Conservation (phyloP, 805 yeast species). For the Saturnispora quitensis region DNA sequence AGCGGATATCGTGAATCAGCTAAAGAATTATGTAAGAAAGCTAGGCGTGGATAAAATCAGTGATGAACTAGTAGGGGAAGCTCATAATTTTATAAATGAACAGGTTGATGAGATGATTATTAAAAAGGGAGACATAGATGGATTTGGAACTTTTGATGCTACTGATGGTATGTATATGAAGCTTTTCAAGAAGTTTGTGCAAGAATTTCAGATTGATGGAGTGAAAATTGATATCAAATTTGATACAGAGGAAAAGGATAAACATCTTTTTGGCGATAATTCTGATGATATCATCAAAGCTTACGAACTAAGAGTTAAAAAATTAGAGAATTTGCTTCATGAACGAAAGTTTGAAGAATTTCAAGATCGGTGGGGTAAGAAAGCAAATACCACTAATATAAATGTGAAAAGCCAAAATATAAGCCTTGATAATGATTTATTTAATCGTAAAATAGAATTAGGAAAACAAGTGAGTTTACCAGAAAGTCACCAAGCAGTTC, state of each 20-base stretch:
- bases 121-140: constrained; percentile 18
- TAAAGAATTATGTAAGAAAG: constrained; percentile 30
- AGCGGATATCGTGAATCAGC: constrained; percentile 26
- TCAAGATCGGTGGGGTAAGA: constrained; percentile 29
- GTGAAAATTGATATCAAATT: constrained; percentile 28
- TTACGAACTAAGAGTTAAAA: constrained; percentile 62
- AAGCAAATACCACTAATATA: constrained; percentile 2
- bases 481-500: constrained; percentile 23
- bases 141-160: constrained; percentile 26
- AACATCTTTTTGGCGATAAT: neutral
- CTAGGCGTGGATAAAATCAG: constrained; percentile 24
- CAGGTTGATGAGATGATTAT: constrained; percentile 18
- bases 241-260: constrained; percentile 5
- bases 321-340: constrained; percentile 69
- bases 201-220: constrained; percentile 34
- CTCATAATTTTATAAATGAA: constrained; percentile 12
- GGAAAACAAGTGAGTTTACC: constrained; percentile 21
- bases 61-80: constrained; percentile 29
- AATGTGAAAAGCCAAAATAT: constrained; percentile 4
- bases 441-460: constrained; percentile 15
- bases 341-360: constrained; percentile 57
- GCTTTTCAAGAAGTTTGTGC: constrained; percentile 35
- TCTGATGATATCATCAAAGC: constrained; percentile 42
- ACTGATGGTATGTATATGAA: constrained; percentile 28
- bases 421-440: constrained; percentile 6